Conservation (phyloP, 352 stramenopile genomes). For the Globisporangium cederbergense region DNA sequence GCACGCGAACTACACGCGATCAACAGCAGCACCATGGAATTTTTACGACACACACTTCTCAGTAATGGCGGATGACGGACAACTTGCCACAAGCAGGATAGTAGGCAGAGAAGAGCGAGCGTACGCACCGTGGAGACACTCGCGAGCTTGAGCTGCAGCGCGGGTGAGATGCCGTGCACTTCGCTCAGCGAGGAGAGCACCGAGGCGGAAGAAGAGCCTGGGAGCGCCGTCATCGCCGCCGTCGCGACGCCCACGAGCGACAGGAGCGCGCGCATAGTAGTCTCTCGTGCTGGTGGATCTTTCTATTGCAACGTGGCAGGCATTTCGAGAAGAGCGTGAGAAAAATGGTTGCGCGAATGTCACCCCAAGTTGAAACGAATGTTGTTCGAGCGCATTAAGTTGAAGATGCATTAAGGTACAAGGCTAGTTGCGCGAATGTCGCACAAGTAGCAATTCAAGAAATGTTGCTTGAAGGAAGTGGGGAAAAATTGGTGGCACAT, state of each 20-base stretch:
- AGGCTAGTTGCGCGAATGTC: neutral
- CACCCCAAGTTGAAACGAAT: neutral
- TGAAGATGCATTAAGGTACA: neutral
- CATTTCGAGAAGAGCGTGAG: neutral
- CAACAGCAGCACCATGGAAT: neutral
- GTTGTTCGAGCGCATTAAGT: neutral
- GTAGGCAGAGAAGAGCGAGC: neutral
- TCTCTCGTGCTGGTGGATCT: slow-evolving; percentile 2
- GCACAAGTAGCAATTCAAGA: neutral
- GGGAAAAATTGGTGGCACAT: no score
- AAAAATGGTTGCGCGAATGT: neutral
- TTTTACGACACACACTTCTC: neutral
- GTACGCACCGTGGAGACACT: slow-evolving; percentile 33
- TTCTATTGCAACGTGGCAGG: slow-evolving; percentile 4
- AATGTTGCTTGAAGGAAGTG: neutral
- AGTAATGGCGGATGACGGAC: neutral
- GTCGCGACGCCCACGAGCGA: neutral
- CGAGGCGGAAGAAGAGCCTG: neutral
- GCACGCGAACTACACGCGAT: slow-evolving; percentile 60
- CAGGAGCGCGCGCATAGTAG: slow-evolving; percentile 6
- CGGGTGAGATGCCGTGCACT: slow-evolving; percentile 36
- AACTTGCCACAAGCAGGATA: neutral
- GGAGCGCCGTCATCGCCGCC: slow-evolving; percentile 20
- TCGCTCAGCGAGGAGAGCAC: slow-evolving; percentile 20
- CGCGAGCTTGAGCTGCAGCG: slow-evolving; percentile 36